Percentiles rank a stretch among this genome's conserved stretches.
Conservation (phyloP, 2,329 filamentous ascomycete species). For the Aspergillus neoniger region DNA sequence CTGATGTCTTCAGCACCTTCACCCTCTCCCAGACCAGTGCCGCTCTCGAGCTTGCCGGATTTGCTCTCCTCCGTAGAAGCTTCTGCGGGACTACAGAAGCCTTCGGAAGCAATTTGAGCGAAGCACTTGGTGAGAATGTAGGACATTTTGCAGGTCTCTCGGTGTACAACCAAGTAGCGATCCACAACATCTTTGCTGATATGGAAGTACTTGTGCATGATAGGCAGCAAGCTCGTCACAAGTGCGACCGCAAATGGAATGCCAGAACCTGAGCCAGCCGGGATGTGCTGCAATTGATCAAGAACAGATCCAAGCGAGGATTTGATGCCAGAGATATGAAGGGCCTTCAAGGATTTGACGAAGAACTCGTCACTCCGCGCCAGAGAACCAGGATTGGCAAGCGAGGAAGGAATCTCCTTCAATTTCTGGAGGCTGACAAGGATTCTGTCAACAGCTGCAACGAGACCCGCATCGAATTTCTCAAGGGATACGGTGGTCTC, state of each 20-base stretch:
- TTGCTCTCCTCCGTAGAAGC: constrained; percentile 70
- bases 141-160: constrained; percentile 70
- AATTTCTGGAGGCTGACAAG: constrained; percentile 77
- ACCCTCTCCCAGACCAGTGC: constrained; percentile 91
- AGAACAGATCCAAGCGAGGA: constrained; percentile 48
- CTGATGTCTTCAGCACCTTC: constrained; percentile 97
- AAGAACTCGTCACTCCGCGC: constrained; percentile 57
- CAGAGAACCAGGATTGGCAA: constrained; percentile 66
- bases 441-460: constrained; percentile 70
- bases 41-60: constrained; percentile 79
- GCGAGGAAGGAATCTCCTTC: constrained; percentile 57
- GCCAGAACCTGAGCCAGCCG: constrained; percentile 44
- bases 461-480: constrained; percentile 59
- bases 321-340: constrained; percentile 62
- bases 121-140: constrained; percentile 77
- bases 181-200: constrained; percentile 62
- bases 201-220: constrained; percentile 71
- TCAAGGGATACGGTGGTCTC: constrained; percentile 35
- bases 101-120: constrained; percentile 74
- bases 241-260: constrained; percentile 57
- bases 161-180: constrained; percentile 66
- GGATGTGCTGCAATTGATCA: constrained; percentile 47
- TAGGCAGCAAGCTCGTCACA: constrained; percentile 65
- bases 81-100: constrained; percentile 89
- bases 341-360: constrained; percentile 56